Base-by-base conservation (phyloP, 805 yeast genomes). In the Metschnikowia santaceciliae region DNA sequence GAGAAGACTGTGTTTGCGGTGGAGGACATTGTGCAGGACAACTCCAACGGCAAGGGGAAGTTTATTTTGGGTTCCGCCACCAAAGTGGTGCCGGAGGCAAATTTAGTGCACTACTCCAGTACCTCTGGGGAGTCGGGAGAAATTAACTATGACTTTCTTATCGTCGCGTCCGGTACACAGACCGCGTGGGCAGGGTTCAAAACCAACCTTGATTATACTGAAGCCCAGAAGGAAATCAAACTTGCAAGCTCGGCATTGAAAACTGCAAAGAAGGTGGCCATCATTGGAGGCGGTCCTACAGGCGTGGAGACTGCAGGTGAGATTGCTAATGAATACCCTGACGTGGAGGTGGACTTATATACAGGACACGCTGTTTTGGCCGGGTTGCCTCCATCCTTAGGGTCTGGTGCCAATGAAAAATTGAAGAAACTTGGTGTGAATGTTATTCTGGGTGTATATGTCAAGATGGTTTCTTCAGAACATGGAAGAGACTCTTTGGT, bases 251-350 rank as follows among this genome's bases (percentile, higher is more conserved):
- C 46, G 10, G 37, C 54, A 30, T 49, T 68, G 20, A 54, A 56
- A 40, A 11, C 48, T 2, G 67, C 74, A 7, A 55, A 59, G 26
- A 47, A 57, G 8, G 64, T 72, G 17, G 76, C 74, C 1, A 55
- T 73, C 4, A 42, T 73, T n/a, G 78, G 75, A 3, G 75, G 69
- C 17, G 75, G 74, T n/a, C 51, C 66, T 19, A 66, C 74, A 14
- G 75, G 74, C 4, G 73, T 71, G 10, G 77, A 73, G 51, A 42
- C 60, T 11, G 68, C 74, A 6, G 74, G 72, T 10, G 78, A 72
- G 48, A 56, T 72, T 32, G 74, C 66, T 3, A 50, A 33, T 17
- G 47, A 38, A 13, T 62, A 47, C 42, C 46, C 47, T 5, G 43
- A 48, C 14, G 57, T 61, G 32, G 40, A 60, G 10, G 66, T 70